These are phyloP conservation scores for Colletotrichum trifolii DNA, from an alignment of 2,329 filamentous ascomycete species.

Conservation along the genomic window DNA sequence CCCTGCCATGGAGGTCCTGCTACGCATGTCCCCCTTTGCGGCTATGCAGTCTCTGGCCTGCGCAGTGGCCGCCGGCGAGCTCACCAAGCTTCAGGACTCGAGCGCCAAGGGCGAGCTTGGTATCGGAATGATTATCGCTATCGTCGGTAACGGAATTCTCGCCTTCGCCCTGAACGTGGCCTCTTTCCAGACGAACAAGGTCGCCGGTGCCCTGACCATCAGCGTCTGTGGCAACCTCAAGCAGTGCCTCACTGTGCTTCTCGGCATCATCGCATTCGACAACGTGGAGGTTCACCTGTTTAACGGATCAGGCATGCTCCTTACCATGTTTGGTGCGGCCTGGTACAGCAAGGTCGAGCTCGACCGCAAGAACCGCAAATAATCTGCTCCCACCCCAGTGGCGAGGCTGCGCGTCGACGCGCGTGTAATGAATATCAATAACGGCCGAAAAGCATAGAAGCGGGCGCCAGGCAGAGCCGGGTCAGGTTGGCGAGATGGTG, in stretches of 20 bases:
- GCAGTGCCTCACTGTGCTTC: conserved; percentile 65
- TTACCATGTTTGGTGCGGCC: conserved; percentile 65
- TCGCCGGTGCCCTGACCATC: conserved; percentile 68
- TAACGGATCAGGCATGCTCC: conserved; percentile 66
- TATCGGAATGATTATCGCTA: conserved; percentile 50
- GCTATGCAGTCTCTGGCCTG: conserved; percentile 65
- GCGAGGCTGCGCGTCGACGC: conserved; percentile 13
- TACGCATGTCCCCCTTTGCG: conserved; percentile 71
- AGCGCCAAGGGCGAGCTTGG: conserved; percentile 49
- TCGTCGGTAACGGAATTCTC: conserved; percentile 63
- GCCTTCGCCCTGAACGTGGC: conserved; percentile 68
- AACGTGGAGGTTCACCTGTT: conserved; percentile 57
- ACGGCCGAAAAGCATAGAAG: conserved; percentile 33
- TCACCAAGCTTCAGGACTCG: conserved; percentile 52
- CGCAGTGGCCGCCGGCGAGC: conserved; percentile 64
- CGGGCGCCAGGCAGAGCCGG: conserved; percentile 23
- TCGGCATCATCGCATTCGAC: conserved; percentile 65
- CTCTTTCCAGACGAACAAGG: conserved; percentile 68
- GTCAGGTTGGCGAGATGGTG: conserved; percentile 6
- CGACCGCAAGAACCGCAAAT: conserved; percentile 53
- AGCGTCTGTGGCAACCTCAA: conserved; percentile 70
- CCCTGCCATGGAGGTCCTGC: conserved; percentile 69
- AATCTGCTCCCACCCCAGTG: background rate
- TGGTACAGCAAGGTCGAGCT: conserved; percentile 69
- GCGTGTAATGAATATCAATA: conserved; percentile 35